Evolutionary conservation across 768 basidiomycete genomes (phyloP).

Genomic region (Termitomyces sp.): DNA sequence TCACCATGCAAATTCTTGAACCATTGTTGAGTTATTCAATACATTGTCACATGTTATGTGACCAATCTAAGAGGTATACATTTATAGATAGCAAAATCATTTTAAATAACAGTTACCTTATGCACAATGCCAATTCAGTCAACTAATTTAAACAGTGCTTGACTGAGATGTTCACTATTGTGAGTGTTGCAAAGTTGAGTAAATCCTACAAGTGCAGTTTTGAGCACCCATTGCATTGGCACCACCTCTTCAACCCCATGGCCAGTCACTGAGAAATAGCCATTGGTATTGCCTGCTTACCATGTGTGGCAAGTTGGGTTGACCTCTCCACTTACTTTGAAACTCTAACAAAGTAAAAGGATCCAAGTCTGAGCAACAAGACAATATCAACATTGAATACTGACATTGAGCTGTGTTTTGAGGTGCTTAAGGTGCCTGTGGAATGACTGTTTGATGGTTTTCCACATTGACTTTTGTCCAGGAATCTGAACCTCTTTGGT

Average conservation of each 20-base stretch:
- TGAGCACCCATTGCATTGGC: slow-evolving; percentile 23
- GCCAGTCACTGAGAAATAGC: slow-evolving; percentile 36
- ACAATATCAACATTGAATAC: no score
- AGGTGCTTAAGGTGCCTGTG: neutral
- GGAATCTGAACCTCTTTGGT: slow-evolving; percentile 35
- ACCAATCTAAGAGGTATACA: slow-evolving; percentile 10
- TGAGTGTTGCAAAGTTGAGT: slow-evolving; percentile 27
- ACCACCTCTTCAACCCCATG: slow-evolving; percentile 35
- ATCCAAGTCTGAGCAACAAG: no score
- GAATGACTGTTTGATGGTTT: neutral
- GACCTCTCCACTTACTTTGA: slow-evolving; percentile 2
- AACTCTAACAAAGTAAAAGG: neutral
- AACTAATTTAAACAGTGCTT: slow-evolving; percentile 33
- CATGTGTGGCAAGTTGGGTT: slow-evolving; percentile 37
- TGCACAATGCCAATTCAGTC: slow-evolving; percentile 22
- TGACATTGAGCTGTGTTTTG: neutral
- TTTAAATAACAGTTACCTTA: slow-evolving; percentile 22
- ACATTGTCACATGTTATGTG: slow-evolving; percentile 37
- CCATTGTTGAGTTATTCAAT: slow-evolving; percentile 31
- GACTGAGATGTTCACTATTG: slow-evolving; percentile 16
- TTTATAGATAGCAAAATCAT: neutral
- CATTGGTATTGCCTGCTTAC: slow-evolving; percentile 35
- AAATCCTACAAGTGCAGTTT: slow-evolving; percentile 33
- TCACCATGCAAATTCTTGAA: slow-evolving; percentile 20
- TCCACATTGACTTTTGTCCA: neutral